Base-by-base conservation (phyloP, 345 rosid species). In the Clarkia xantiana region DNA sequence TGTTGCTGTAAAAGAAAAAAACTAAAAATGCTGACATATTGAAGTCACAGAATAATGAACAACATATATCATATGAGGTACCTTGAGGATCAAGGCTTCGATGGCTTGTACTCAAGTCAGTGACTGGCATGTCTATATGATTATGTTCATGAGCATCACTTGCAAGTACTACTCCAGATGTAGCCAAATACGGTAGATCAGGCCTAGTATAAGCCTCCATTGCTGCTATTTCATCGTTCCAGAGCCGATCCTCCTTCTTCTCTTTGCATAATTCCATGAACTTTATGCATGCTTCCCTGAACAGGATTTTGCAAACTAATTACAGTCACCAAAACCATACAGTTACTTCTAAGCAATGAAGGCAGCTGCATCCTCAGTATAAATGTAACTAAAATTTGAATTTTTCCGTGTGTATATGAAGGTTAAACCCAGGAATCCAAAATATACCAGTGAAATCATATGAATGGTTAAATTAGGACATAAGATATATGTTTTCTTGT, bases 211-310 rank as follows among this genome's bases (percentile, higher is more conserved):
- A 67, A 53, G 94, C 90, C 65, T 81, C 87, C 94, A 91, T 84
- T 53, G 94, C 96, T 0, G 94, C 89, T 49, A 91, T 70, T 67
- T 91, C 96, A 59, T 82, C 90, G 65, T 83, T 78, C 98, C 98
- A 91, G 45, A 76, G 77, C 54, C 84, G 74, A 65, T 91, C 98
- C 70, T 86, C 87, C 38, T 81, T 86, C 89, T 91, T 91, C 69
- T 76, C 77, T 79, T 84, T 84, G 87, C 98, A 91, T 59, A 91
- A 67, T 40, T 86, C 86, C 64, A 78, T 44, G 70, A 86, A 91
- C 71, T 80, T 80, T 43, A 81, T 45, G 75, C 98, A 91, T 44
- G 98, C 98, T 73, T 84, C 85, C 80, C 96, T 91, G 62, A 25
- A 51, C n/a, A 18, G 18, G 7, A 19, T n/a, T 45, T 25, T 22